These are phyloP conservation scores for Calonectria multiphialidica DNA, from an alignment of 2,329 filamentous ascomycete genomes.

Conservation along the genomic window DNA sequence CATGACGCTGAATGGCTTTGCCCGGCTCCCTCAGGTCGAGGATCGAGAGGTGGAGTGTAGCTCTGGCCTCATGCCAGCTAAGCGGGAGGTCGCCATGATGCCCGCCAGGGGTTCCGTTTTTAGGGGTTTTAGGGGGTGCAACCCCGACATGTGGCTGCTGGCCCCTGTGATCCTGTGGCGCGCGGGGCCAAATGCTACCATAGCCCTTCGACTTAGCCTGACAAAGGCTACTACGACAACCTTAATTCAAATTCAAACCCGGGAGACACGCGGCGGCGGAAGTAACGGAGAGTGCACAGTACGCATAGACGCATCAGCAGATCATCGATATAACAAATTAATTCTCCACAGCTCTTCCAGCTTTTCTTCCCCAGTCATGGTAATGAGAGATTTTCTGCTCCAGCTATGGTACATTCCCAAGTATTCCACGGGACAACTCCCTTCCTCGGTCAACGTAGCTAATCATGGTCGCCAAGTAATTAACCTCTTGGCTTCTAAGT, in stretches of 20 bases:
- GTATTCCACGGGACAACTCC: neutral
- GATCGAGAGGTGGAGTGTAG: neutral
- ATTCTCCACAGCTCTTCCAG: neutral
- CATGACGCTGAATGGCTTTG: slow-evolving; percentile 18
- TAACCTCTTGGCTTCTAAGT: slow-evolving; percentile 11
- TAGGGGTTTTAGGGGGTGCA: slow-evolving; percentile 8
- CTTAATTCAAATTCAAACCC: neutral
- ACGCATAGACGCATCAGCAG: neutral
- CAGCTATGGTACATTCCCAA: slow-evolving; percentile 22
- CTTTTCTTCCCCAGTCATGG: slow-evolving; percentile 10
- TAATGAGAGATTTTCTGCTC: slow-evolving; percentile 14
- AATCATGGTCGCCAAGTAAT: slow-evolving; percentile 18
- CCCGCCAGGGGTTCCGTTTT: slow-evolving; percentile 7
- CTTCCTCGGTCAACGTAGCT: neutral
- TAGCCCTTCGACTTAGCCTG: neutral
- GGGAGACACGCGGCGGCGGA: neutral
- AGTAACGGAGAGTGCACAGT: neutral
- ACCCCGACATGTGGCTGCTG: neutral
- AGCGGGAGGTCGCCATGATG: slow-evolving; percentile 11
- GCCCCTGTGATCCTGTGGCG: neutral
- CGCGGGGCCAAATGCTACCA: neutral
- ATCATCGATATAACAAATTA: slow-evolving; percentile 4
- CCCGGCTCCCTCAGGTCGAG: neutral
- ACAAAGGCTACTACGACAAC: neutral
- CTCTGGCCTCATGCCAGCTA: slow-evolving; percentile 14